Evolutionary conservation across 345 rosid genomes (phyloP), one percentile per base, ranked within the genome.

Genomic region (Aquilaria malaccensis): DNA sequence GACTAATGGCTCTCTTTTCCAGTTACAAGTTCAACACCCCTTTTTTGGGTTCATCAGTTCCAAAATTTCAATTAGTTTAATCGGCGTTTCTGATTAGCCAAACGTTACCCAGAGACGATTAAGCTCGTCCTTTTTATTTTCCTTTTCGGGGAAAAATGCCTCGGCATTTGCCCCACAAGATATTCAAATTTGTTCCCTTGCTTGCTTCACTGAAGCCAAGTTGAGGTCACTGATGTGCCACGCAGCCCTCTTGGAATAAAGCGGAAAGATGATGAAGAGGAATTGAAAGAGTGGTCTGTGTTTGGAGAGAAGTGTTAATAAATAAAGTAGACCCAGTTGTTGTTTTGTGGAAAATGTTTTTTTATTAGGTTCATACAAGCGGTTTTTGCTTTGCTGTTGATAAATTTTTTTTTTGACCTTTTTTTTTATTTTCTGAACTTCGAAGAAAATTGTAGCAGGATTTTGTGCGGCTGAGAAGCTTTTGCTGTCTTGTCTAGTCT

Each of bases 381-480:
- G 70, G 66, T 55, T 60, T 70, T 61, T 47, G 58, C 58, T 71
- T 77, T 78, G 68, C 43, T 55, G 59, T 63, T 60, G 72, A 74
- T 67, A 48, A 11, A 56, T 49, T 66, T 67, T 64, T 31, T 59
- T 59, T 67, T 67, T 51, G 62, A 61, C 22, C 68, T 56, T 29
- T 49, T 64, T 54, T 41, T 62, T 60, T 62, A 9, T 76, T 45
- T 37, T 51, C 32, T 14, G 30, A 5, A 37, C 4, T 33, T 33
- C 43, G 37, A 13, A 45, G 37, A 50, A 71, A 45, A 67, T 65
- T 60, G 62, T 63, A 59, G 61, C 43, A 37, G 61, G 52, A 78
- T 33, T 80, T 82, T 81, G 62, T 81, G 85, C 81, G 91, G 89
- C 77, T 70, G 75, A 72, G 70, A 72, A 66, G 69, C 49, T 61